Evolutionary conservation across 2,329 filamentous ascomycete genomes (phyloP).

Genomic region (Exserohilum turcica): DNA sequence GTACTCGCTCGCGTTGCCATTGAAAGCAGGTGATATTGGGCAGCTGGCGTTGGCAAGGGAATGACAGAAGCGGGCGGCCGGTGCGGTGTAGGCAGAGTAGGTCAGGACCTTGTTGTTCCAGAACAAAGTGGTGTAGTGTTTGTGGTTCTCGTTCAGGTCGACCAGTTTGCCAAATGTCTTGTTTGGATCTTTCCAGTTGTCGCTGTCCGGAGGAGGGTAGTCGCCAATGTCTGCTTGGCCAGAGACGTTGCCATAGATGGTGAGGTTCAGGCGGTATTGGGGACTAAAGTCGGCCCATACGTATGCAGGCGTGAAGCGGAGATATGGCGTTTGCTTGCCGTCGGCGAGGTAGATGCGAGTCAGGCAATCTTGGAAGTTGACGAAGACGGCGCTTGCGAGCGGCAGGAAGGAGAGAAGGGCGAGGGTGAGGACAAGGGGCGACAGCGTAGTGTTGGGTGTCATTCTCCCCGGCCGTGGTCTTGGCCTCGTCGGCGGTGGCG

Average conservation of each 20-base stretch:
- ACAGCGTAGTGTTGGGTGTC: constrained; percentile 12
- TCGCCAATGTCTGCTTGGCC: constrained; percentile 65
- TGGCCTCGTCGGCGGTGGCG: constrained; percentile 40
- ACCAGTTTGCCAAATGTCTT: constrained; percentile 77
- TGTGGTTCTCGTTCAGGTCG: constrained; percentile 61
- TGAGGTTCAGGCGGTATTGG: constrained; percentile 72
- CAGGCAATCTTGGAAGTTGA: constrained; percentile 87
- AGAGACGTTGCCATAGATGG: constrained; percentile 88
- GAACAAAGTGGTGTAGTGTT: constrained; percentile 74
- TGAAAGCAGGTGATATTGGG: constrained; percentile 76
- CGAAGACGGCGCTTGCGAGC: constrained; percentile 57
- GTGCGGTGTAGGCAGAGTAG: constrained; percentile 69
- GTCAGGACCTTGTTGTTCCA: constrained; percentile 74
- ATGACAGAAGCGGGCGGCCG: constrained; percentile 66
- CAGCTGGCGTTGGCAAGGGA: constrained; percentile 60
- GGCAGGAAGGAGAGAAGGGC: constrained; percentile 33
- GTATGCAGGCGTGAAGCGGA: constrained; percentile 80
- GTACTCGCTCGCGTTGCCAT: constrained; percentile 59
- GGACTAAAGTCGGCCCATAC: constrained; percentile 73
- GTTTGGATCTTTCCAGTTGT: constrained; percentile 64
- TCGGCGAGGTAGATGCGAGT: constrained; percentile 60
- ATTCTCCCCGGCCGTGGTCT: constrained; percentile 28
- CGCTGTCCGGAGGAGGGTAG: constrained; percentile 65
- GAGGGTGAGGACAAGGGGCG: constrained; percentile 34
- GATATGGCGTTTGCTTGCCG: constrained; percentile 60